Conservation (phyloP, 2,329 filamentous ascomycete genomes). For the Lasiodiplodia citricola region DNA sequence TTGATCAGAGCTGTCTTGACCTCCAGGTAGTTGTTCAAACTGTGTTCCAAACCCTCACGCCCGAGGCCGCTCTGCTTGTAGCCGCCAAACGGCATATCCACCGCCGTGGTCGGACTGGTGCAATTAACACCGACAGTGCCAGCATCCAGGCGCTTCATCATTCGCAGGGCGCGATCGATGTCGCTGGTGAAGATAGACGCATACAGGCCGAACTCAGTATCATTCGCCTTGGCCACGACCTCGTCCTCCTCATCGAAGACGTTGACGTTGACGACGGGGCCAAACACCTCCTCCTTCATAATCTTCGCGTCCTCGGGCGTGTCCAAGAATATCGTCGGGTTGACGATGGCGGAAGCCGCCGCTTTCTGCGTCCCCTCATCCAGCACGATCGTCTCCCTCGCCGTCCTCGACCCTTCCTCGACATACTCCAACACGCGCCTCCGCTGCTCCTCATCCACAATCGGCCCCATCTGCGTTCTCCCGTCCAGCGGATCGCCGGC, state of each 20-base stretch:
- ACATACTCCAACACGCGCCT: slow-evolving; percentile 35
- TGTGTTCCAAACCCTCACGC: slow-evolving; percentile 39
- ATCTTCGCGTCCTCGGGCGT: slow-evolving; percentile 48
- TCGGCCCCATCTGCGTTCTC: slow-evolving; percentile 33
- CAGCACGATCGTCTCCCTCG: slow-evolving; percentile 33
- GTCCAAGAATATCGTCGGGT: slow-evolving; percentile 54
- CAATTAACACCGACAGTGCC: slow-evolving; percentile 50
- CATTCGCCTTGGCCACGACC: slow-evolving; percentile 43
- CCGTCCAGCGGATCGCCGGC: slow-evolving; percentile 34
- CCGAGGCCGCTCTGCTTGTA: slow-evolving; percentile 46
- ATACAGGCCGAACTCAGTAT: slow-evolving; percentile 46
- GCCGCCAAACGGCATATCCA: slow-evolving; percentile 50
- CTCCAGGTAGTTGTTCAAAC: slow-evolving; percentile 43
- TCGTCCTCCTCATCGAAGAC: slow-evolving; percentile 44
- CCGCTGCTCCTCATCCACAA: slow-evolving; percentile 28
- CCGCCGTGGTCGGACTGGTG: slow-evolving; percentile 39
- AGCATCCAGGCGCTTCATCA: slow-evolving; percentile 48
- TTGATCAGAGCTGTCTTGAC: slow-evolving; percentile 43
- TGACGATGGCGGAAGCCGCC: slow-evolving; percentile 32
- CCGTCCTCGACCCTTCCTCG: slow-evolving; percentile 47
- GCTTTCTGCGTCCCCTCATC: slow-evolving; percentile 37
- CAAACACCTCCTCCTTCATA: slow-evolving; percentile 46
- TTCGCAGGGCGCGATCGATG: slow-evolving; percentile 44
- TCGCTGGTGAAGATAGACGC: slow-evolving; percentile 46
- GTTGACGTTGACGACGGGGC: slow-evolving; percentile 45